Conservation (phyloP, 2,329 filamentous ascomycete species). For the Anisogramma anomala region DNA sequence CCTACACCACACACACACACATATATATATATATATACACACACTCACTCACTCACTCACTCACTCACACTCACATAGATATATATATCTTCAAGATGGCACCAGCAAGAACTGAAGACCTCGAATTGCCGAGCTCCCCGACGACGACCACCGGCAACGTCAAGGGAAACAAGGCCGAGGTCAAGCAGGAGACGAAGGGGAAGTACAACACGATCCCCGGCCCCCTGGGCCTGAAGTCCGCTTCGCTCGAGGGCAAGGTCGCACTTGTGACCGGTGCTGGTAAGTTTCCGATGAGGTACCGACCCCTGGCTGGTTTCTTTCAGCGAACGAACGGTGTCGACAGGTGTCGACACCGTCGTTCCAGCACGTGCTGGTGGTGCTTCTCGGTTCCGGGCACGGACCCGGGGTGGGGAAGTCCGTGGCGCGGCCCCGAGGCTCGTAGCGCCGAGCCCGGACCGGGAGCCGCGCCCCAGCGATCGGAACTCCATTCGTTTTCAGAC, state of each 20-base stretch:
- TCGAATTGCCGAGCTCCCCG: not conserved
- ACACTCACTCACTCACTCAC: not conserved
- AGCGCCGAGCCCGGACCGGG: not conserved
- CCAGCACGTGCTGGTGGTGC: not conserved
- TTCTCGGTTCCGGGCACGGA: not conserved
- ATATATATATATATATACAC: no score
- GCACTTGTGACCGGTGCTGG: conserved; percentile 29
- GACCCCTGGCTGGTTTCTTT: not conserved
- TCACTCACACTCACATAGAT: not conserved
- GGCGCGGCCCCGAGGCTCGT: not conserved
- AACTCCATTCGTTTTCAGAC: no score
- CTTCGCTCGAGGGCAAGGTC: conserved; percentile 28
- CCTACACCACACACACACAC: no score
- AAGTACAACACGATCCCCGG: conserved; percentile 29
- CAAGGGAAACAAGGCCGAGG: no score
- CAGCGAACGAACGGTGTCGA: conserved; percentile 4
- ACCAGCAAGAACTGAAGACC: conserved; percentile 7
- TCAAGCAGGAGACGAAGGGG: conserved; percentile 18
- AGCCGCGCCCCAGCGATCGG: not conserved
- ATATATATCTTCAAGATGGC: conserved; percentile 5
- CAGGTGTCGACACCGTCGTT: no score
- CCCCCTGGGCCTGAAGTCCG: conserved; percentile 27
- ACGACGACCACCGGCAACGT: no score
- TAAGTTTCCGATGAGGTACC: no score
- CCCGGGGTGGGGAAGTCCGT: conserved; percentile 1